Percentiles rank a stretch among this genome's conserved stretches.
Conservation (phyloP, 2,329 filamentous ascomycete genomes). For the Tolypocladium endophyticum region DNA sequence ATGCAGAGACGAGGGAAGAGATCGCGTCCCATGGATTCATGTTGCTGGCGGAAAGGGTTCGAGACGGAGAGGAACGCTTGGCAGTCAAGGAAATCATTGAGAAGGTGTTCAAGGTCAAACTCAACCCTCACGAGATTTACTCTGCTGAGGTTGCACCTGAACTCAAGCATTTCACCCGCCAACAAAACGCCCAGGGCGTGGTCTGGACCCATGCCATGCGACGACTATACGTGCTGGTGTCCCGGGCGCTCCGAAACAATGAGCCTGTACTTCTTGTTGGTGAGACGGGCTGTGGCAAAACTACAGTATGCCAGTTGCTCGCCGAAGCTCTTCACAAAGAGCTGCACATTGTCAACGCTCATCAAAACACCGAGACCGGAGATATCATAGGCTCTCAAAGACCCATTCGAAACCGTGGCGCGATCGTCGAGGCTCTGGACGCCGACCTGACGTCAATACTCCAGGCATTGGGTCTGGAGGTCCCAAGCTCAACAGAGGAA, state of each 20-base stretch:
- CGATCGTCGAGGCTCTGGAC: slow-evolving; percentile 55
- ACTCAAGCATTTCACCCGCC: slow-evolving; percentile 35
- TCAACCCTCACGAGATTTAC: slow-evolving; percentile 68
- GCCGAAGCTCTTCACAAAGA: slow-evolving; percentile 68
- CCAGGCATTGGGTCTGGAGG: slow-evolving; percentile 25
- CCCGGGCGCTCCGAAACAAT: slow-evolving; percentile 74
- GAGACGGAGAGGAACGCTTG: slow-evolving; percentile 75
- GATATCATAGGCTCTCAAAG: slow-evolving; percentile 94
- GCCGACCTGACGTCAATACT: slow-evolving; percentile 46
- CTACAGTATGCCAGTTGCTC: slow-evolving; percentile 86
- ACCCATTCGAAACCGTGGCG: slow-evolving; percentile 75
- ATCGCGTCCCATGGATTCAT: slow-evolving; percentile 91
- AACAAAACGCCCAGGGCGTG: slow-evolving; percentile 49
- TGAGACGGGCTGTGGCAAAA: slow-evolving; percentile 97
- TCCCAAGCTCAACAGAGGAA: slow-evolving; percentile 36
- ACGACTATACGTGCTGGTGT: slow-evolving; percentile 80
- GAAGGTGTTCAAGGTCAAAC: slow-evolving; percentile 74
- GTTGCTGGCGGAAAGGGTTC: slow-evolving; percentile 87
- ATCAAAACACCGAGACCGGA: slow-evolving; percentile 96
- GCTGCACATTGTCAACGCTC: slow-evolving; percentile 87
- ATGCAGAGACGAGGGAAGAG: slow-evolving; percentile 76
- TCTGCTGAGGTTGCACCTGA: slow-evolving; percentile 46
- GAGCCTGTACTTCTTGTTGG: slow-evolving; percentile 92
- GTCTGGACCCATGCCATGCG: slow-evolving; percentile 97
- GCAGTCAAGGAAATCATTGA: slow-evolving; percentile 86